These are phyloP conservation scores for Colletotrichum cordylinicola DNA, from an alignment of 2,329 filamentous ascomycete species.

Conservation along the genomic window DNA sequence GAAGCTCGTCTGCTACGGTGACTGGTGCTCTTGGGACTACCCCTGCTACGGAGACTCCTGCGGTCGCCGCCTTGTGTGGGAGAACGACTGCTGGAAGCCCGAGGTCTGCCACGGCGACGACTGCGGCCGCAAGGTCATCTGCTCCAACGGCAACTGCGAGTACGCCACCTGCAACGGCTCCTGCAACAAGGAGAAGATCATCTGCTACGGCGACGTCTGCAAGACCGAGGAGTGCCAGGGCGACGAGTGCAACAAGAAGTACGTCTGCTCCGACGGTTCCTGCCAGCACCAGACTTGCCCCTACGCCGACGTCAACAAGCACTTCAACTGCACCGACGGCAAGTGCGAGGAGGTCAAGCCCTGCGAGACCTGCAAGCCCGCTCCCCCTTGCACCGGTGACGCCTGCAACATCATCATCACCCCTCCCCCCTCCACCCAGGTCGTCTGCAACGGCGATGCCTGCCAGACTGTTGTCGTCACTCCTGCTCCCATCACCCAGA, in stretches of 20 bases:
- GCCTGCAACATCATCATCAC: conserved; percentile 34
- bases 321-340: conserved; percentile 38
- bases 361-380: conserved; percentile 32
- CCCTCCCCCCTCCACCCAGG: conserved; percentile 27
- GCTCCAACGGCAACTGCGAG: background rate
- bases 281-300: conserved; percentile 31
- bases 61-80: conserved; percentile 22
- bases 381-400: conserved; percentile 32
- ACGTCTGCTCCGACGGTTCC: conserved; percentile 26
- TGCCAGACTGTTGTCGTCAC: conserved; percentile 27
- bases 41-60: conserved; percentile 29
- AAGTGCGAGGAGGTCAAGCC: conserved; percentile 34
- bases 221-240: conserved; percentile 35
- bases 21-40: conserved; percentile 34
- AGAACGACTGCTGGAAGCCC: conserved; percentile 12
- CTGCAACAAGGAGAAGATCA: conserved; percentile 17
- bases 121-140: conserved; percentile 17
- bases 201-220: conserved; percentile 25
- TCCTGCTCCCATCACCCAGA: background rate
- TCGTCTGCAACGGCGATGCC: conserved; percentile 28
- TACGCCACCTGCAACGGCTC: background rate
- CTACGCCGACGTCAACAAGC: conserved; percentile 28
- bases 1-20: conserved; percentile 39
- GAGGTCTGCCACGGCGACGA: conserved; percentile 9
- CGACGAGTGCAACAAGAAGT: conserved; percentile 31